phyloP scores from a whole-genome alignment of 495 filamentous ascomycete species.

The Aspergillus incahuasiensis region DNA sequence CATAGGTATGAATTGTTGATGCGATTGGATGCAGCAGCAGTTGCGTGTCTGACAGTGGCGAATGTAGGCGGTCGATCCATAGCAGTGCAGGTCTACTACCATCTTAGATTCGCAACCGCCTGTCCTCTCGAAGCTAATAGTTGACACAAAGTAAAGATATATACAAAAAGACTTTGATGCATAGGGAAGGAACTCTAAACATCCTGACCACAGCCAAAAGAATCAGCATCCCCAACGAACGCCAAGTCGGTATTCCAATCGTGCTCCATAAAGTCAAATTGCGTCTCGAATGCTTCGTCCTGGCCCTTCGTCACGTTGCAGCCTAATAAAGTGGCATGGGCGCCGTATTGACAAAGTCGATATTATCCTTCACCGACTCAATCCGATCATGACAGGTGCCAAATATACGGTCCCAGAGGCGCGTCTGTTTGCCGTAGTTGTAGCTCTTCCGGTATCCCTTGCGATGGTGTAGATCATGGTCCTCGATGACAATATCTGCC shows the following conservation, averaged over 20 bases:
- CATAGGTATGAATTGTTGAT: not conserved
- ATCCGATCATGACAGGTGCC: constrained; percentile 36
- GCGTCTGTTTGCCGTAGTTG: constrained; percentile 43
- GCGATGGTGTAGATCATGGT: constrained; percentile 42
- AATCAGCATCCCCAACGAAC: not conserved
- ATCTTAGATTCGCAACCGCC: not conserved
- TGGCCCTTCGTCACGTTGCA: constrained; percentile 30
- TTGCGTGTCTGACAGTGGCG: not conserved
- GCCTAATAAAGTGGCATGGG: constrained; percentile 25
- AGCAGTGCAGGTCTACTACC: not conserved
- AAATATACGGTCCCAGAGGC: constrained; percentile 40
- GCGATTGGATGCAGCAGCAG: not conserved
- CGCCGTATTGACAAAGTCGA: constrained; percentile 35
- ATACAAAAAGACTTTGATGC: too few relatives aligned
- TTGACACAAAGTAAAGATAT: too few relatives aligned
- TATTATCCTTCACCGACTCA: constrained; percentile 28
- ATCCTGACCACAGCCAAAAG: not conserved
- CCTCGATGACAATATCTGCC: constrained; percentile 40
- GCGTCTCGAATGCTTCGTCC: not conserved
- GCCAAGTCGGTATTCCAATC: not conserved
- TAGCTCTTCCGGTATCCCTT: constrained; percentile 43
- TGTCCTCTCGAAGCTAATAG: not conserved
- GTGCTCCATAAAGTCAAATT: not conserved
- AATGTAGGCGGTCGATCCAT: not conserved
- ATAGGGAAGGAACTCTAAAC: too few relatives aligned